Base-by-base conservation (phyloP, 2,329 filamentous ascomycete species). In the Dothideomycetes sp. region DNA sequence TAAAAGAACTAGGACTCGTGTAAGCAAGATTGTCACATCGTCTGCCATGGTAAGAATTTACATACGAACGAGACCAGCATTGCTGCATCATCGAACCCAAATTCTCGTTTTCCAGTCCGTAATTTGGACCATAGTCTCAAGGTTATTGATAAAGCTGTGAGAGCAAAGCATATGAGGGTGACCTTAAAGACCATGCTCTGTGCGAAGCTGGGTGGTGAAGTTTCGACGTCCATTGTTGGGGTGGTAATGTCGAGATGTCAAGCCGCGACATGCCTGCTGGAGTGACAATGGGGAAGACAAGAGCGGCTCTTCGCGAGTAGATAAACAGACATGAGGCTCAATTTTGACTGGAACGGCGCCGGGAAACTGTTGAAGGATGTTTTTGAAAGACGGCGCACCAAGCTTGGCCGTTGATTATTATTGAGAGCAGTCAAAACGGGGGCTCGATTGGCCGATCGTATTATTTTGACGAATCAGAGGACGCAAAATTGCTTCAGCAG, bases 31-130 rank as follows among this genome's bases (percentile, higher is more conserved):
- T 13, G 5, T 20, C 8, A 13, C 5, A 18, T 9, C 12, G 8
- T n/a, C n/a, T n/a, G n/a, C n/a, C n/a, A n/a, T n/a, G n/a, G n/a
- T n/a, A 28, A 3, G 4, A 12, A 29, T 2, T 16, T 5, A 24
- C 35, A 18, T 31, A 39, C 35, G 27, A 25, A 39, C 11, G 35
- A 25, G 4, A 28, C 31, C 18, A 39, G 13, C 19, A 39, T 39
- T 4, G 27, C 23, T 13, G 23, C 30, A 15, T 39, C 35, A 19
- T 39, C 27, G 6, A 39, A 25, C 17, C 11, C 27, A 17, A 39
- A 28, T 16, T 11, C 19, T 20, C 35, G 27, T 19, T 39, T 39
- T 5, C 27, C 25, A 15, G 28, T 39, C 9, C 35, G 19, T 18
- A 39, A 6, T 24, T 39, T 39, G 20, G 17, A 17, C 19, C 25